Percentiles rank a stretch among this genome's conserved stretches.
phyloP scores from a whole-genome alignment of 176 grass and related monocot genomes.

The Urochloa ruziziensis region DNA sequence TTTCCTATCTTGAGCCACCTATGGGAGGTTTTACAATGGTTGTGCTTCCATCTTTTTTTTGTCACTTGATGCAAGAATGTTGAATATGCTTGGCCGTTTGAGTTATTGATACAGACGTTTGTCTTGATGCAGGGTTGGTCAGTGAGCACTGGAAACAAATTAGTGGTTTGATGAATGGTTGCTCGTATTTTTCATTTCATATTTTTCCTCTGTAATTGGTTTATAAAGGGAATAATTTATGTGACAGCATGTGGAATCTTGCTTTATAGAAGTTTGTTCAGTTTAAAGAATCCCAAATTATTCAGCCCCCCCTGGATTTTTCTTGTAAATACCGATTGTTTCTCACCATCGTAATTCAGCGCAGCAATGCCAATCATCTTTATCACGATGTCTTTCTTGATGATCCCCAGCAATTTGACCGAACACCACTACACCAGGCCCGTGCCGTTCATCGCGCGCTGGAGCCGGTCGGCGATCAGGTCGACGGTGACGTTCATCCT shows the following conservation, averaged over 20 bases:
- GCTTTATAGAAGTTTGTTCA: too few relatives aligned
- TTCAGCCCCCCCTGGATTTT: neutral
- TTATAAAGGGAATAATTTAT: too few relatives aligned
- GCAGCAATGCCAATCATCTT: neutral
- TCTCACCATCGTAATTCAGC: neutral
- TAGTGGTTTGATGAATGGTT: neutral
- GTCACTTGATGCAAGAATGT: neutral
- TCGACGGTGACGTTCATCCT: conserved; percentile 67
- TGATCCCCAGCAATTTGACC: conserved; percentile 54
- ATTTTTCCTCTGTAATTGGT: too few relatives aligned
- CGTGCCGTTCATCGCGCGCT: conserved; percentile 27
- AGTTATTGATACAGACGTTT: too few relatives aligned
- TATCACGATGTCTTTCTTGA: conserved; percentile 61
- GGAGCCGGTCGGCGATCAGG: conserved; percentile 50
- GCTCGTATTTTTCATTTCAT: conserved; percentile 42
- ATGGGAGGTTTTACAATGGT: neutral
- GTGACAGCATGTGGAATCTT: too few relatives aligned
- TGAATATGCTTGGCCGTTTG: neutral
- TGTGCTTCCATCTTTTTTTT: neutral
- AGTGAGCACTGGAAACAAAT: too few relatives aligned
- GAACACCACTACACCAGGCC: conserved; percentile 33
- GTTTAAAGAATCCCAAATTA: too few relatives aligned
- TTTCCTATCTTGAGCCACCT: neutral
- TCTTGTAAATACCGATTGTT: conserved; percentile 15
- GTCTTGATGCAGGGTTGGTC: too few relatives aligned